phyloP scores from a whole-genome alignment of 2,329 filamentous ascomycete species.

The Endoconidiophora polonica region DNA sequence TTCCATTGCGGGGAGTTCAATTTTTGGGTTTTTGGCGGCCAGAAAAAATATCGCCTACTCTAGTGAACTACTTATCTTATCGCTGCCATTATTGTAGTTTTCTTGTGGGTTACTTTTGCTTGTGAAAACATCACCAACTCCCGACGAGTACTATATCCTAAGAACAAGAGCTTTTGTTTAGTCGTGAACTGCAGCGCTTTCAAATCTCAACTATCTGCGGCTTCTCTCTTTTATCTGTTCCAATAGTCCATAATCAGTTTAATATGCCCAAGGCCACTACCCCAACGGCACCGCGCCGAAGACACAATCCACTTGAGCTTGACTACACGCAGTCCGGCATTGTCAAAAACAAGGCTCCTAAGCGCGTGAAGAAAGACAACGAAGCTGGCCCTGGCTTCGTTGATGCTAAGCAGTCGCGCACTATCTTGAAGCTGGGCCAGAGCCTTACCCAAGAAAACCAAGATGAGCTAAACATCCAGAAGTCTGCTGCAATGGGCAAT shows the following conservation, averaged over 20 bases:
- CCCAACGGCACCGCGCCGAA: constrained; percentile 41
- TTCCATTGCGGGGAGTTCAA: constrained; percentile 6
- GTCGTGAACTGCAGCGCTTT: not conserved
- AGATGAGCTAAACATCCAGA: constrained; percentile 17
- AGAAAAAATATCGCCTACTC: constrained; percentile 3
- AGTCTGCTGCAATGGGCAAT: constrained; percentile 23
- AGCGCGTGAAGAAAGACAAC: constrained; percentile 39
- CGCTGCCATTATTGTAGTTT: constrained; percentile 10
- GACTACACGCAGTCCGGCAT: constrained; percentile 59
- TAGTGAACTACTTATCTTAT: constrained; percentile 13
- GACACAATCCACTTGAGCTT: constrained; percentile 83
- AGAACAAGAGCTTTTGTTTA: not conserved
- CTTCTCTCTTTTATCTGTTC: not conserved
- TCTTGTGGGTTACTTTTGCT: constrained; percentile 11
- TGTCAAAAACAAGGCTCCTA: constrained; percentile 52
- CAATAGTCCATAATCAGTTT: constrained; percentile 1
- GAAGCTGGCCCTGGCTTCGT: constrained; percentile 52
- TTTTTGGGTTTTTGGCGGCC: not conserved
- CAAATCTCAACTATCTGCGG: not conserved
- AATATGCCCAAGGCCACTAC: constrained; percentile 66
- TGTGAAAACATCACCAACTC: not conserved
- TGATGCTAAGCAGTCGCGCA: constrained; percentile 72
- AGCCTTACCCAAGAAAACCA: constrained; percentile 71
- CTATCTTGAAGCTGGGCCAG: constrained; percentile 78
- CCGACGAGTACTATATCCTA: too few relatives aligned